A percentile compares a stretch with the other conserved stretches of the same genome.
These are phyloP conservation scores for Rhodamnia argentea DNA, from an alignment of 345 rosid species.

Conservation along the genomic window DNA sequence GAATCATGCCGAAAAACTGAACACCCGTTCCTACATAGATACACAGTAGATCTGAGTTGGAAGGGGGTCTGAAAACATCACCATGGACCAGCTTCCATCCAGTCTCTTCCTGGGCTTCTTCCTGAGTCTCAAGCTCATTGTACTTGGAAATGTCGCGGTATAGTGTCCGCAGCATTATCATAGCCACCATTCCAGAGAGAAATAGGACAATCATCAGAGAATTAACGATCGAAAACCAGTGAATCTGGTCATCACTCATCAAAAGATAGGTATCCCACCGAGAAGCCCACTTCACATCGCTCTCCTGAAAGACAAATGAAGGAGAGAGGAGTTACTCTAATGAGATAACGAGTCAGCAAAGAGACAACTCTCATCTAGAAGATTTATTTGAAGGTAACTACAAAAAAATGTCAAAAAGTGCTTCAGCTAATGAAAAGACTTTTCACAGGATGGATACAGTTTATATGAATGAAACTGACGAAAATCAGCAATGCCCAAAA, in stretches of 20 bases:
- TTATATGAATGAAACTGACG: not conserved
- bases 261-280: constrained; percentile 36
- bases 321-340: not conserved
- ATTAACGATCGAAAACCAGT: constrained; percentile 34
- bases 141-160: constrained; percentile 31
- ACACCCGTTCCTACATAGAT: constrained; percentile 33
- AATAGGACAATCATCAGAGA: constrained; percentile 33
- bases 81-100: constrained; percentile 39
- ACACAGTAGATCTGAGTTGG: constrained; percentile 24
- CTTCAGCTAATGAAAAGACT: not conserved
- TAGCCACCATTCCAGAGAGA: constrained; percentile 39
- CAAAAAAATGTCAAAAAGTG: not conserved
- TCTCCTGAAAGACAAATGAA: constrained; percentile 5
- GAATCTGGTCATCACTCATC: constrained; percentile 31
- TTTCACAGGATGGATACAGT: not conserved
- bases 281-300: constrained; percentile 36
- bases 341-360: not conserved
- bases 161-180: constrained; percentile 32
- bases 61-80: constrained; percentile 34
- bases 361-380: not conserved
- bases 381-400: not conserved
- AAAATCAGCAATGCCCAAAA: not conserved
- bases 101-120: constrained; percentile 32
- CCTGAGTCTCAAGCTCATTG: constrained; percentile 35
- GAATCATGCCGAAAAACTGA: constrained; percentile 28